These are phyloP conservation scores for Blastocrithidia nonstop DNA, from an alignment of 208 protist genomes.

Conservation along the genomic window DNA sequence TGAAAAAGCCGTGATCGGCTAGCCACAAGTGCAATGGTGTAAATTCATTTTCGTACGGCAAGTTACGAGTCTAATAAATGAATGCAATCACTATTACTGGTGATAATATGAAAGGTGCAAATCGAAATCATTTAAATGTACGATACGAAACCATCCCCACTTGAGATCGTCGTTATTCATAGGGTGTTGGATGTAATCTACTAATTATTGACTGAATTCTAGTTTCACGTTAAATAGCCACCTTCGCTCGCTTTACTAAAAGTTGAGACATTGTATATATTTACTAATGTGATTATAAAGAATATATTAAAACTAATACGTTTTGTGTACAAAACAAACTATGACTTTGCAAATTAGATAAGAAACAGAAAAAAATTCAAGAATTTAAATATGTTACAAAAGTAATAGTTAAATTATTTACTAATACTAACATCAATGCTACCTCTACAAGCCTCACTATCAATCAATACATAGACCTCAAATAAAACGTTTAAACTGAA, in stretches of 20 bases:
- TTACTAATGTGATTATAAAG: background rate
- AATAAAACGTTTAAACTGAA: no score
- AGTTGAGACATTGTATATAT: constrained; percentile 51
- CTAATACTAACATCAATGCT: no score
- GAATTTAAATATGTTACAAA: no score
- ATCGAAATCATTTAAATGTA: constrained; percentile 70
- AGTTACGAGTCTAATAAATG: constrained; percentile 68
- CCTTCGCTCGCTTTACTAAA: constrained; percentile 80
- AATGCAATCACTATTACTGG: constrained; percentile 37
- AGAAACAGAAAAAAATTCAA: background rate
- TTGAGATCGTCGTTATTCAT: constrained; percentile 68
- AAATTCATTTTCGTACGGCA: constrained; percentile 77
- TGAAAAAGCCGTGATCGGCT: constrained; percentile 74
- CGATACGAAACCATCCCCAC: constrained; percentile 78
- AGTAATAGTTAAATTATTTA: no score
- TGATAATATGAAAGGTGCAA: constrained; percentile 56
- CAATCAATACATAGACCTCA: no score
- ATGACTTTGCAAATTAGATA: constrained; percentile 1
- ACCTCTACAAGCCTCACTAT: no score
- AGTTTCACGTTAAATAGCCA: constrained; percentile 70
- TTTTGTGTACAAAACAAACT: background rate
- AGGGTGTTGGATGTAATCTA: constrained; percentile 71
- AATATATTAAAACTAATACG: background rate
- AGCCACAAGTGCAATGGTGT: constrained; percentile 76
- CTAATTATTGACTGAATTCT: constrained; percentile 69